Conservation (phyloP, 306 rosid genomes). For the Crataegus laevigata region DNA sequence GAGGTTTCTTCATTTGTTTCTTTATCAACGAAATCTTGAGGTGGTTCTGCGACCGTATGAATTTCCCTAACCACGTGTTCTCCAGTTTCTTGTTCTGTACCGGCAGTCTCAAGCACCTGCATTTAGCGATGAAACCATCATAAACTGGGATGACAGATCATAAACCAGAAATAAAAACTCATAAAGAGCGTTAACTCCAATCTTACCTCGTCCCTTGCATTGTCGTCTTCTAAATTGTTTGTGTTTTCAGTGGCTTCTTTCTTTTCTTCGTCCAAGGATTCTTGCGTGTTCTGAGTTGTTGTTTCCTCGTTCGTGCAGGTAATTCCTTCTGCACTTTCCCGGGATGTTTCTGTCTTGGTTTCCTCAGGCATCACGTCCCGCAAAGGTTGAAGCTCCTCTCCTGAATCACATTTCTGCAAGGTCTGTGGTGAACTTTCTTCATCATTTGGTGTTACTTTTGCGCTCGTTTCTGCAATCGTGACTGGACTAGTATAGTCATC, state of each 20-base stretch:
- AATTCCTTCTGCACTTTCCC: neutral
- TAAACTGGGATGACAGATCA: neutral
- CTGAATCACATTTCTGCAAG: slow-evolving; percentile 9
- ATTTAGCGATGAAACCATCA: too few species aligned
- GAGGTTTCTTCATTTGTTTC: neutral
- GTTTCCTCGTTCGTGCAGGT: slow-evolving; percentile 7
- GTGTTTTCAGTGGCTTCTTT: slow-evolving; percentile 10
- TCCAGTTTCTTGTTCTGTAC: too few species aligned
- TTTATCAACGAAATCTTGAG: too few species aligned
- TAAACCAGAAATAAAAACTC: neutral
- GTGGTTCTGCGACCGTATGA: too few species aligned
- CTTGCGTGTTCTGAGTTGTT: slow-evolving; percentile 5
- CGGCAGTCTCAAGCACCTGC: too few species aligned
- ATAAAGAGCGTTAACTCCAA: neutral
- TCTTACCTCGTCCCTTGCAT: slow-evolving; percentile 21
- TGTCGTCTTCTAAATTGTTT: neutral
- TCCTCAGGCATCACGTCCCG: slow-evolving; percentile 2
- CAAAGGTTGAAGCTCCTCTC: slow-evolving; percentile 16
- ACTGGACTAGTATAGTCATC: neutral
- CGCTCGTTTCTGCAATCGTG: neutral
- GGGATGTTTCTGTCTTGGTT: slow-evolving; percentile 1
- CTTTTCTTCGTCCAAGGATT: slow-evolving; percentile 3
- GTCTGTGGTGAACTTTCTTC: slow-evolving; percentile 11
- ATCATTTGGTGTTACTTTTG: slow-evolving; percentile 4
- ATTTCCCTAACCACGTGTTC: too few species aligned